These are phyloP conservation scores for Lomentospora prolificans DNA, from an alignment of 2,329 filamentous ascomycete species.

Conservation along the genomic window DNA sequence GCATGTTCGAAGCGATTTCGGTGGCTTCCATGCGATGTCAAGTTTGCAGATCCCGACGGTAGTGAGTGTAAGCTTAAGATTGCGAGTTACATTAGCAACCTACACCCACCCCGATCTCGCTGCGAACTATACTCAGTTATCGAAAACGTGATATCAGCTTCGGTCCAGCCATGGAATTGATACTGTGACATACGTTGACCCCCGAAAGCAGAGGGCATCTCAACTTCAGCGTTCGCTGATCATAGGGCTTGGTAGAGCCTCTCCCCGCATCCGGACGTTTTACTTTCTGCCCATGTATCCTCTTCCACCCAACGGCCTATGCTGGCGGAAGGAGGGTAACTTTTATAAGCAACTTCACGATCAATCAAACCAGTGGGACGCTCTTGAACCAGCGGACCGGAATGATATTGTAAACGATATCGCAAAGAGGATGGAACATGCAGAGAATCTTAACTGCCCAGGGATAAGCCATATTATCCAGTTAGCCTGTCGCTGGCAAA, in stretches of 20 bases:
- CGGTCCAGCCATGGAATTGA: slow-evolving; percentile 10
- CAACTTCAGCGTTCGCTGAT: background rate
- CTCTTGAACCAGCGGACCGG: background rate
- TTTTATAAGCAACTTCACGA: background rate
- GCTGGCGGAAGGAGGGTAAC: background rate
- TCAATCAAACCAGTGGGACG: background rate
- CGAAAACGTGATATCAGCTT: slow-evolving; percentile 10
- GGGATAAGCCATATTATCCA: background rate
- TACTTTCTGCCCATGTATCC: background rate
- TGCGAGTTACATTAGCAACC: slow-evolving; percentile 13
- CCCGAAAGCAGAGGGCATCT: background rate
- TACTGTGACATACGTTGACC: background rate
- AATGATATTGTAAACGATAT: background rate
- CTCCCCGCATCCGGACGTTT: slow-evolving; percentile 4
- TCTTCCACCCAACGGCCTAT: background rate
- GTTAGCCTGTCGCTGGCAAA: background rate
- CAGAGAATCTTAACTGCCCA: background rate
- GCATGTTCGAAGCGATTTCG: slow-evolving; percentile 11
- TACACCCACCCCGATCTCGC: slow-evolving; percentile 10
- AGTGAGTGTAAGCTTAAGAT: slow-evolving; percentile 9
- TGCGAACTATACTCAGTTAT: slow-evolving; percentile 12
- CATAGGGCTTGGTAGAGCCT: slow-evolving; percentile 2
- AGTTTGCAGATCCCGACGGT: background rate
- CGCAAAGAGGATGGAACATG: background rate
- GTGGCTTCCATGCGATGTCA: slow-evolving; percentile 12